phyloP scores from a whole-genome alignment of 176 grass and related monocot genomes.

The Eleusine indica region DNA sequence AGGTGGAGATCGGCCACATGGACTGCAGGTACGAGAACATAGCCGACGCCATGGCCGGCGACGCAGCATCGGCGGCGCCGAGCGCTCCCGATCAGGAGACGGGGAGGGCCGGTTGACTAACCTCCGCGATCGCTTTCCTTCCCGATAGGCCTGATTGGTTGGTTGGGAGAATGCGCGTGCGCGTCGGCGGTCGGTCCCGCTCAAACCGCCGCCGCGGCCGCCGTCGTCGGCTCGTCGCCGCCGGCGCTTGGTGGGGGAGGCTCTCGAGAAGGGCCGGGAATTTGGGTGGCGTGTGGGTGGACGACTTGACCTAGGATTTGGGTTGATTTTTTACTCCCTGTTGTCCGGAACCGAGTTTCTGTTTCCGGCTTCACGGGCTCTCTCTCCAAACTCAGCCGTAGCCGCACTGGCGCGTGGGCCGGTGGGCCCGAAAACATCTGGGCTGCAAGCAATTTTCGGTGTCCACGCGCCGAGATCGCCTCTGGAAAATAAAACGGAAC shows the following conservation, averaged over 20 bases:
- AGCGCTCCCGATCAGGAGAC: conserved; percentile 12
- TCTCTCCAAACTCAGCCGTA: neutral
- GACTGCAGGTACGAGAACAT: conserved; percentile 59
- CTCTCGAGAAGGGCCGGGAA: conserved; percentile 23
- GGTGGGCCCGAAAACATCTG: neutral
- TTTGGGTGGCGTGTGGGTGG: conserved; percentile 42
- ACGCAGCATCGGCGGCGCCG: conserved; percentile 45
- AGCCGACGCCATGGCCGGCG: conserved; percentile 59
- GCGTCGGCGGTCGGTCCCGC: conserved; percentile 1
- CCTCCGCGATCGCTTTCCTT: neutral
- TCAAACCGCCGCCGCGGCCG: neutral
- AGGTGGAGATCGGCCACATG: conserved; percentile 72
- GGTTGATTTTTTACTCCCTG: neutral
- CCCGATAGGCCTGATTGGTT: neutral
- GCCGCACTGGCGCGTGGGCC: neutral
- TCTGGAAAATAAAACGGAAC: no score
- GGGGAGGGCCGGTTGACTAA: neutral
- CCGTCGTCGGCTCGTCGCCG: neutral
- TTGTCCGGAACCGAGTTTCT: neutral
- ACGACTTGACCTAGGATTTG: conserved; percentile 48
- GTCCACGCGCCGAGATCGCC: no score
- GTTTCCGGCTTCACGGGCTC: conserved; percentile 3
- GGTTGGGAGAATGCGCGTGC: neutral
- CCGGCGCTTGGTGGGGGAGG: conserved; percentile 2
- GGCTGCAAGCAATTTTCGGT: no score